Evolutionary conservation across 352 stramenopile species (phyloP).

Genomic region (Aphanomyces euteiches): DNA sequence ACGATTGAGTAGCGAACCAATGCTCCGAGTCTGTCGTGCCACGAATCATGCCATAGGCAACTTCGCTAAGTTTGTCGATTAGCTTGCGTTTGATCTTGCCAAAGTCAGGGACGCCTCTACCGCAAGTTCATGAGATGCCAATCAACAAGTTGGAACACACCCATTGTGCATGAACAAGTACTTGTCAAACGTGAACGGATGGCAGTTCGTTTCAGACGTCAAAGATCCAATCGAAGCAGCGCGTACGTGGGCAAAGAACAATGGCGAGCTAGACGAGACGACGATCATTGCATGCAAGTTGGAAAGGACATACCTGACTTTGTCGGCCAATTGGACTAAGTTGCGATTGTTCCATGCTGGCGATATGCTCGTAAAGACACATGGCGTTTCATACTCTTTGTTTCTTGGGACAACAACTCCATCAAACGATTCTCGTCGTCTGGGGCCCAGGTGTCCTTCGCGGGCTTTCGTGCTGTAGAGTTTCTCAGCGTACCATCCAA

Average conservation of each 20-base stretch:
- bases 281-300: constrained; percentile 36
- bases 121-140: not conserved
- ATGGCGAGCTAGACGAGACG: constrained; percentile 28
- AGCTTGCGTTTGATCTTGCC: constrained; percentile 38
- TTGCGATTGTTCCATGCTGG: constrained; percentile 45
- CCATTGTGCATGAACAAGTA: constrained; percentile 64
- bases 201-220: constrained; percentile 40
- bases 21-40: constrained; percentile 44
- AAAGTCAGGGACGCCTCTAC: constrained; percentile 38
- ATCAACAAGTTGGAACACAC: not conserved
- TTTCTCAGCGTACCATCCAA: constrained; percentile 40
- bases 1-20: constrained; percentile 8
- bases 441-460: constrained; percentile 23
- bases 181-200: constrained; percentile 50
- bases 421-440: constrained; percentile 27
- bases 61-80: constrained; percentile 35
- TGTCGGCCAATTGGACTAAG: constrained; percentile 36
- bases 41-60: constrained; percentile 36
- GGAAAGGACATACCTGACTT: constrained; percentile 36
- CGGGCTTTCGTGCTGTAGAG: constrained; percentile 29
- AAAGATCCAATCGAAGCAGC: constrained; percentile 43
- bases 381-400: constrained; percentile 32
- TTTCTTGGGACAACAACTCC: constrained; percentile 26
- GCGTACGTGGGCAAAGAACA: constrained; percentile 49
- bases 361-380: constrained; percentile 38